phyloP scores from a whole-genome alignment of 2,329 filamentous ascomycete genomes.

The Elsinoe australis region DNA sequence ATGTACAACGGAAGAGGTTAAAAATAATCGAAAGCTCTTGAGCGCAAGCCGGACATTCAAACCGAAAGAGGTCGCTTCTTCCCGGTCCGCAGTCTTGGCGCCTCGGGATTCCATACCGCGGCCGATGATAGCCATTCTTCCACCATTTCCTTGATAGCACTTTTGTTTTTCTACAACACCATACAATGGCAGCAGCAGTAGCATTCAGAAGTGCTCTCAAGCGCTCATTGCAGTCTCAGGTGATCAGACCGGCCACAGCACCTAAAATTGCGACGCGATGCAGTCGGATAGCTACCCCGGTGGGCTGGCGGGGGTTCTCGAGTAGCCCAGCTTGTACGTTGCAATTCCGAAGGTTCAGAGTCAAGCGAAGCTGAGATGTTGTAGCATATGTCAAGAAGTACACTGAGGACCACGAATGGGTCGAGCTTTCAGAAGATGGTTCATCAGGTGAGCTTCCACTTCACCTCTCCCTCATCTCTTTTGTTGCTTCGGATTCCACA shows the following conservation, averaged over 20 bases:
- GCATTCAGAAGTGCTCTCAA: constrained; percentile 17
- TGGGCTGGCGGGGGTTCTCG: constrained; percentile 15
- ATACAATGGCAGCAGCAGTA: constrained; percentile 20
- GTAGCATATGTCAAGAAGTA: constrained; percentile 68
- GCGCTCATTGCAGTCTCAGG: constrained; percentile 11
- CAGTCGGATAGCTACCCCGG: constrained; percentile 4
- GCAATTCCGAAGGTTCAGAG: not conserved
- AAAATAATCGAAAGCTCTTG: constrained; percentile 6
- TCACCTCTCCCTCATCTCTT: constrained; percentile 17
- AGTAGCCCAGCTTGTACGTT: constrained; percentile 16
- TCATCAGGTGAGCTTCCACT: constrained; percentile 64
- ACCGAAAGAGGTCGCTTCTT: too few relatives aligned
- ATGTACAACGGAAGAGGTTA: not conserved
- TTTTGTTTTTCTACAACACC: too few relatives aligned
- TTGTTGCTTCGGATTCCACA: not conserved
- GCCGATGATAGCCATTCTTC: constrained; percentile 1
- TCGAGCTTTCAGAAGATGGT: constrained; percentile 75
- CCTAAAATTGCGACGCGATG: constrained; percentile 1
- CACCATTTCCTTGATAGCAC: too few relatives aligned
- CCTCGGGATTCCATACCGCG: constrained; percentile 3
- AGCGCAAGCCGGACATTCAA: too few relatives aligned
- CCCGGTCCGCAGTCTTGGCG: constrained; percentile 14
- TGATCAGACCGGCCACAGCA: constrained; percentile 1
- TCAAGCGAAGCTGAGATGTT: too few relatives aligned
- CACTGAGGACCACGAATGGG: constrained; percentile 97